Percentiles rank a stretch among this genome's conserved stretches.
Conservation (phyloP, 2,329 filamentous ascomycete species). For the Aspergillus persii region DNA sequence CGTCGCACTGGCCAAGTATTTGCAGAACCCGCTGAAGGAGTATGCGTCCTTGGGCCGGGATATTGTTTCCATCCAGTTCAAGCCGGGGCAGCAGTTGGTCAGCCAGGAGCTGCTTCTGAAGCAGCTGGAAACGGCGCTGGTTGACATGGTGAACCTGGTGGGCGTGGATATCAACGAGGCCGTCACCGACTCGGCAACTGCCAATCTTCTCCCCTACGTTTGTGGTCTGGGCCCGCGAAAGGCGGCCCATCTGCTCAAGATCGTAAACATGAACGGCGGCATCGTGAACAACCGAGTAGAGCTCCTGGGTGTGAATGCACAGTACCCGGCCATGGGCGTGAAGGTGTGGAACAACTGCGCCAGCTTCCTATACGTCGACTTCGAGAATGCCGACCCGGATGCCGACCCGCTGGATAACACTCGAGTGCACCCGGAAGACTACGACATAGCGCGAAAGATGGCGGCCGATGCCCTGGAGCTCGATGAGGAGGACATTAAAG, state of each 20-base stretch:
- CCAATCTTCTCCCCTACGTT: constrained; percentile 85
- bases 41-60: constrained; percentile 91
- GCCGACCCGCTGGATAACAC: constrained; percentile 96
- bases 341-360: constrained; percentile 96
- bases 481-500: constrained; percentile 97
- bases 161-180: constrained; percentile 95
- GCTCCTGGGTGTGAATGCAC: constrained; percentile 82
- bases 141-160: constrained; percentile 96
- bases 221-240: constrained; percentile 91
- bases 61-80: constrained; percentile 80
- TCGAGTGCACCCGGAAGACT: constrained; percentile 96
- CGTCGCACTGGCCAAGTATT: constrained; percentile 80
- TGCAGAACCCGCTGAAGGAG: constrained; percentile 95
- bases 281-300: constrained; percentile 80
- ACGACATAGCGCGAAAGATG: constrained; percentile 97
- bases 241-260: constrained; percentile 78
- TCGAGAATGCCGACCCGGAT: constrained; percentile 74
- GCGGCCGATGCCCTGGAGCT: constrained; percentile 93
- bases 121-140: constrained; percentile 91
- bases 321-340: constrained; percentile 77
- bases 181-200: constrained; percentile 74
- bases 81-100: constrained; percentile 83
- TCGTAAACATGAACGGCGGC: constrained; percentile 88
- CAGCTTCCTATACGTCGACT: constrained; percentile 89
- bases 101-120: constrained; percentile 83